A percentile compares a stretch with the other conserved stretches of the same genome.
phyloP scores from a whole-genome alignment of 2,329 filamentous ascomycete species.

The Colletotrichum truncatum region DNA sequence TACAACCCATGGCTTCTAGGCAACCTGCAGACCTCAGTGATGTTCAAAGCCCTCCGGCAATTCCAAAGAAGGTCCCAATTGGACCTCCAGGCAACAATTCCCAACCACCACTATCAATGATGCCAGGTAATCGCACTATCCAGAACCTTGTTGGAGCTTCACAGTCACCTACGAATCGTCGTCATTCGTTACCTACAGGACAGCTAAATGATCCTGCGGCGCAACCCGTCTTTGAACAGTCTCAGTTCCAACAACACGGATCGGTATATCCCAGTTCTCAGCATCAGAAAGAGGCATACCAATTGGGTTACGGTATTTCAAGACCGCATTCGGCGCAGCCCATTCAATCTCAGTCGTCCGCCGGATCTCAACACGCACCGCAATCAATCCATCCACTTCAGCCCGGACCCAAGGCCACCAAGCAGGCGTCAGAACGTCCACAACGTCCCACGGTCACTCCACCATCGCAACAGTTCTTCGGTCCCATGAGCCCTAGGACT shows the following conservation, averaged over 20 bases:
- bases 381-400: not conserved
- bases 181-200: conserved; percentile 12
- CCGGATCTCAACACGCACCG: not conserved
- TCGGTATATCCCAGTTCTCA: not conserved
- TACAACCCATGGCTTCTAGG: not conserved
- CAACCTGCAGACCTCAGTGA: not conserved
- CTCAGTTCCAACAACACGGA: not conserved
- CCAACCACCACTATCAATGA: not conserved
- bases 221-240: not conserved
- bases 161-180: not conserved
- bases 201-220: not conserved
- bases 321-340: conserved; percentile 1
- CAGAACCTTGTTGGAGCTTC: not conserved
- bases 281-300: not conserved
- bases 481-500: not conserved
- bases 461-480: not conserved
- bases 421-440: not conserved
- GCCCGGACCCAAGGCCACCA: not conserved
- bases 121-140: not conserved
- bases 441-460: not conserved
- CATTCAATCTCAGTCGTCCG: not conserved
- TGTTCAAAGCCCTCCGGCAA: conserved; percentile 14
- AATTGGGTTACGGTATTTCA: not conserved
- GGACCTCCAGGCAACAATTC: not conserved
- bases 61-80: not conserved